Percentiles rank a stretch among this genome's conserved stretches.
These are phyloP conservation scores for Vicia faba DNA, from an alignment of 306 rosid species.

Conservation along the genomic window DNA sequence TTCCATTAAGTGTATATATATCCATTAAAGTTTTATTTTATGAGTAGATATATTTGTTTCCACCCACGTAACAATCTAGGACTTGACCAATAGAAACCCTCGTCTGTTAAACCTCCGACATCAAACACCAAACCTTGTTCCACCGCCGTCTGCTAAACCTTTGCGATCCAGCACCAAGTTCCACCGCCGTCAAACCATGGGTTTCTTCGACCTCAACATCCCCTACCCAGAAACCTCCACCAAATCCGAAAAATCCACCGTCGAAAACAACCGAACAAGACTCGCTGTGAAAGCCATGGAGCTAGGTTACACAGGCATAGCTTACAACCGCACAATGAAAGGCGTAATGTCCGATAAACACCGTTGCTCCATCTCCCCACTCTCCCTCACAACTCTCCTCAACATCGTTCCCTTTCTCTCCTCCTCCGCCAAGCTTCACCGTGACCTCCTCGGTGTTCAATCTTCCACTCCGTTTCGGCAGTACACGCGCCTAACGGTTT, in stretches of 20 bases:
- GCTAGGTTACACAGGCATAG: conserved; percentile 85
- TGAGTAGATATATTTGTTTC: too few relatives aligned
- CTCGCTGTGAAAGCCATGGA: conserved; percentile 73
- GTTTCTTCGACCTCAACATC: conserved; percentile 82
- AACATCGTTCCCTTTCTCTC: conserved; percentile 65
- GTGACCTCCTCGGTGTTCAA: conserved; percentile 61
- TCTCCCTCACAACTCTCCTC: conserved; percentile 68
- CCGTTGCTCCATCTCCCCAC: conserved; percentile 70
- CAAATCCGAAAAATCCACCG: conserved; percentile 39
- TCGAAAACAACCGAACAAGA: conserved; percentile 53
- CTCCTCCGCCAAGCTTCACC: conserved; percentile 70
- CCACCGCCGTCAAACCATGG: conserved; percentile 45
- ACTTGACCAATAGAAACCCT: too few relatives aligned
- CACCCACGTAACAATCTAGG: too few relatives aligned
- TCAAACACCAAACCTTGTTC: too few relatives aligned
- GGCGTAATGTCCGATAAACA: conserved; percentile 88
- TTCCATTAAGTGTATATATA: too few relatives aligned
- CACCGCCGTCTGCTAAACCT: too few relatives aligned
- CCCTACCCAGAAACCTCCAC: conserved; percentile 52
- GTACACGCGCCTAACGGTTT: conserved; percentile 84
- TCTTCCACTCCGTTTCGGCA: conserved; percentile 73
- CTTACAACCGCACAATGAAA: conserved; percentile 77
- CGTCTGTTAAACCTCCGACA: too few relatives aligned
- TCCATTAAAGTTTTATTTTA: too few relatives aligned
- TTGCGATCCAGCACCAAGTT: too few relatives aligned